Evolutionary conservation across 2,329 filamentous ascomycete genomes (phyloP), one percentile per base, ranked within the genome.

Genomic region (Didymella pomorum): DNA sequence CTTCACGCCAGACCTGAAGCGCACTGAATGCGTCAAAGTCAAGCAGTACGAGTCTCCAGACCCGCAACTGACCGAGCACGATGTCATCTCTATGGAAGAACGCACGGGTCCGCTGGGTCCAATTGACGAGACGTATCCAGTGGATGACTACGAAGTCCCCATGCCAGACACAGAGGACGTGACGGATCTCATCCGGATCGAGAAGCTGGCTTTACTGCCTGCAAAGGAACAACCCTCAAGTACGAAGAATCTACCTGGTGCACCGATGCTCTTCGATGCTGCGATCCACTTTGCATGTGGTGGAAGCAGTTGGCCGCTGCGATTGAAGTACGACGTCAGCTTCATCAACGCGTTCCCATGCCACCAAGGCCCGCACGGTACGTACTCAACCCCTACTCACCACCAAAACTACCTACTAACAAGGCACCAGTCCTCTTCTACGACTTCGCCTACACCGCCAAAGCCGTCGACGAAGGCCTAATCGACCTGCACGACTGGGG

Each of bases 101-200:
- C 83, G 89, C 31, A 90, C 88, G 14, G 86, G 90, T 62, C 87
- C 89, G 1, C 82, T 92, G 6, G 89, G 89, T 0, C 87, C 89
- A 0, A 78, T 82, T 9, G 82, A 87, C 4, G 80, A 85, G 54
- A 69, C 63, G 8, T 92, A 89, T 65, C 88, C 88, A 0, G 83
- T 91, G 10, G 80, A 81, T 25, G 89, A 93, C 66, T 93, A 91
- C 75, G 78, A 85, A 47, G 81, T 91, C 4, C 80, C 87, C 1
- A 73, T 80, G 28, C 85, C 87, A 5, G 83, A 87, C 53, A 74
- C 78, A 3, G 84, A 87, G 56, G 83, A 87, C 58, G 79, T 84
- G 14, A 79, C 86, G 12, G 88, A 92, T 71, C 83, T 86, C 16
- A 87, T 92, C 33, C 84, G 89, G 43, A 86, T 92, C 61, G 88